phyloP scores from a whole-genome alignment of 176 grass and related monocot species.

The Avena insularis region DNA sequence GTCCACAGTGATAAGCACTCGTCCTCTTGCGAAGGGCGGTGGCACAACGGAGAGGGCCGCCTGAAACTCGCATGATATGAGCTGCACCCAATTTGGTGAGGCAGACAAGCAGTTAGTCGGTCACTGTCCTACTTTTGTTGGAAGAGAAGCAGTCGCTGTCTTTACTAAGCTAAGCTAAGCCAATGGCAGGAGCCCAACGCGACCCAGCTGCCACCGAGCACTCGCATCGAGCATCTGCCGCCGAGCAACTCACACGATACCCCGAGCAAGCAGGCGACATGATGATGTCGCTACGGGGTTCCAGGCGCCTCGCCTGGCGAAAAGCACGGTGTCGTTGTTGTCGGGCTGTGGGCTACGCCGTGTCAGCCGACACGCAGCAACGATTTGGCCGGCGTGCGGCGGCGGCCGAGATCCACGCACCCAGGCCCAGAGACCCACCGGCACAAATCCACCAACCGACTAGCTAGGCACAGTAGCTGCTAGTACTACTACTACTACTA shows the following conservation, averaged over 20 bases:
- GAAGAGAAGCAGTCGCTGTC: neutral
- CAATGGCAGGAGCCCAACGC: neutral
- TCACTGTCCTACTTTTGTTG: neutral
- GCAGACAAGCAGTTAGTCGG: neutral
- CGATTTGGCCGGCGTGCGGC: no score
- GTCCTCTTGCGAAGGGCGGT: neutral
- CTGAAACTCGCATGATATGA: neutral
- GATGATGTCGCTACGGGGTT: no score
- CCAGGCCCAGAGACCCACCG: no score
- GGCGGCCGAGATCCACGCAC: neutral
- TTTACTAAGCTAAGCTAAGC: neutral
- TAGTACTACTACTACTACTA: neutral
- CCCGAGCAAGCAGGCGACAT: neutral
- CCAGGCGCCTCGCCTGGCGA: no score
- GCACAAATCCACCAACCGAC: no score
- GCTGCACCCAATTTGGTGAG: neutral
- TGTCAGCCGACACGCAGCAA: no score
- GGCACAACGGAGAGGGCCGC: neutral
- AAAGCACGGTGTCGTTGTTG: no score
- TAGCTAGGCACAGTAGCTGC: neutral
- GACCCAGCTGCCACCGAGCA: neutral
- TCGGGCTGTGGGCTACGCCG: no score
- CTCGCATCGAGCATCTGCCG: neutral
- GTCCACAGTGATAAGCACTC: neutral
- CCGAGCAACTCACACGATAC: neutral